Conservation (phyloP, 345 rosid species). For the Gossypium longicalyx region DNA sequence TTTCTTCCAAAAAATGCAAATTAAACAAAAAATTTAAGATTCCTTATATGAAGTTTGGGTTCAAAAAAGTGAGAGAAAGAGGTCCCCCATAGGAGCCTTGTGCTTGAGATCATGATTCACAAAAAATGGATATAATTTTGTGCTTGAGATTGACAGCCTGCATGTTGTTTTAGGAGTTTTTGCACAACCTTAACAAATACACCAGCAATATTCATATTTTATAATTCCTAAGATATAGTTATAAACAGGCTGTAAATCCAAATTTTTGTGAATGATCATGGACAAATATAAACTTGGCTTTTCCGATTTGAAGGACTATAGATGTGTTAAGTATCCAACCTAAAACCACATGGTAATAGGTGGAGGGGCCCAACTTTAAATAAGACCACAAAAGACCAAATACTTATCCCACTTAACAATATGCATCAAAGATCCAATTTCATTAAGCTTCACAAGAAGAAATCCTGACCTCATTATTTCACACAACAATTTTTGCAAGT, state of each 20-base stretch:
- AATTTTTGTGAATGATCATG: background rate
- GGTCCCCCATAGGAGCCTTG: background rate
- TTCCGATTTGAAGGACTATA: slow-evolving; percentile 4
- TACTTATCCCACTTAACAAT: no score
- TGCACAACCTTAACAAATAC: background rate
- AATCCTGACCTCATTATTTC: slow-evolving; percentile 3
- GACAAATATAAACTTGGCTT: background rate
- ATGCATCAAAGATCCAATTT: background rate
- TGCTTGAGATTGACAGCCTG: background rate
- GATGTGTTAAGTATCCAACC: background rate
- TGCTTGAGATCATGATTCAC: background rate
- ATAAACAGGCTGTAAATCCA: background rate
- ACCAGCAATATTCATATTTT: background rate
- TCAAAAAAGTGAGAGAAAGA: background rate
- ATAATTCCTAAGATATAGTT: background rate
- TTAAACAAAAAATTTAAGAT: slow-evolving; percentile 9
- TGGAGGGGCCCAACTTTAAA: no score
- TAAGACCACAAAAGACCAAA: no score
- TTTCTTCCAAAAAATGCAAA: slow-evolving; percentile 12
- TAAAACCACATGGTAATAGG: no score
- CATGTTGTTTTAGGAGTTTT: background rate
- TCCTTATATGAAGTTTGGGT: background rate
- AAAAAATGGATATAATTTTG: background rate
- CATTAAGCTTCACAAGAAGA: background rate
- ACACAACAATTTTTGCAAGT: background rate